A percentile compares a stretch with the other conserved stretches of the same genome.
These are phyloP conservation scores for Dacryopinax primogenitus DNA, from an alignment of 768 basidiomycete species.

Conservation along the genomic window DNA sequence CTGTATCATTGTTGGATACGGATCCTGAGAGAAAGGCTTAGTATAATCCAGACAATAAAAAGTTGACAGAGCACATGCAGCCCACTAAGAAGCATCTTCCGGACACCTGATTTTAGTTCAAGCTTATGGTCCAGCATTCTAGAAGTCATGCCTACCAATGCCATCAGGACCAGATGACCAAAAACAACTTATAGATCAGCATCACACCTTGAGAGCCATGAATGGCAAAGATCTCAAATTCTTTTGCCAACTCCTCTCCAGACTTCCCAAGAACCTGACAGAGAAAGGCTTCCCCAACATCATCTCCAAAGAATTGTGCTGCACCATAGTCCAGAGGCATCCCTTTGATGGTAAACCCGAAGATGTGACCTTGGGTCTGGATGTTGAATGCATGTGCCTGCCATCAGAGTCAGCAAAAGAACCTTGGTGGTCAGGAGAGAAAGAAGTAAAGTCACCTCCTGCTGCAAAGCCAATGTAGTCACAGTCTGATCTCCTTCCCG, in stretches of 20 bases:
- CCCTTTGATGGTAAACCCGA: not conserved
- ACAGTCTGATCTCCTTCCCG: not conserved
- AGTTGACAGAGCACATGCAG: not conserved
- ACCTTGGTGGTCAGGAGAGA: not conserved
- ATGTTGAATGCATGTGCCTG: constrained; percentile 3
- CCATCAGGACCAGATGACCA: not conserved
- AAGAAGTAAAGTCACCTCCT: not conserved
- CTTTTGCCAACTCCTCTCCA: not conserved
- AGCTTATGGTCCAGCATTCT: not conserved
- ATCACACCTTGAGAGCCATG: not conserved
- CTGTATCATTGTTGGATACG: not conserved
- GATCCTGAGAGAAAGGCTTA: not conserved
- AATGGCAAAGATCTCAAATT: not conserved
- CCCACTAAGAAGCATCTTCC: not conserved
- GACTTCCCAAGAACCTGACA: not conserved
- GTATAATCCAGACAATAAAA: too few relatives aligned
- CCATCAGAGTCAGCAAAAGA: too few relatives aligned
- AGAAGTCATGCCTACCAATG: not conserved
- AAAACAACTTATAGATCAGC: not conserved
- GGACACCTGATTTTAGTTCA: not conserved
- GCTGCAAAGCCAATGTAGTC: not conserved
- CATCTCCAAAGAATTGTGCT: not conserved
- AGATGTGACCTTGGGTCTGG: not conserved
- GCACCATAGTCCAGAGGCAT: not conserved
- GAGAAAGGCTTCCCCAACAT: not conserved